These are phyloP conservation scores for Croton laevigatus DNA, from an alignment of 441 rosid genomes.

Conservation along the genomic window DNA sequence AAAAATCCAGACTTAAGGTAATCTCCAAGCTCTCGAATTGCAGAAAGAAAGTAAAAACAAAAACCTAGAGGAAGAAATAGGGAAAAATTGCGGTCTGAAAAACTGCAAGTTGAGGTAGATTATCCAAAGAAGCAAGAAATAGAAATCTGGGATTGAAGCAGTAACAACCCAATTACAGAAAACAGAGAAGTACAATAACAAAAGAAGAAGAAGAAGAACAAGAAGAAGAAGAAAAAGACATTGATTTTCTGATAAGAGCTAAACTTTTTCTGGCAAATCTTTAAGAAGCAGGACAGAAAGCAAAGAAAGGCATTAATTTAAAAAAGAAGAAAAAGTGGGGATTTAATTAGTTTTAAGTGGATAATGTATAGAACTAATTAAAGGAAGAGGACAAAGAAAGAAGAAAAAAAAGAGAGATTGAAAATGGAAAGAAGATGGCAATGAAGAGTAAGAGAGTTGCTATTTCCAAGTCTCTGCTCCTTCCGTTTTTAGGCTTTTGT, in stretches of 20 bases:
- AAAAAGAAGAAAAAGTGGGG: slow-evolving; percentile 9
- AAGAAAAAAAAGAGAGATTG: background rate
- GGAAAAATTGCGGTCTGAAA: background rate
- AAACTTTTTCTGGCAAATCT: background rate
- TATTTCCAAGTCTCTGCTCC: slow-evolving; percentile 27
- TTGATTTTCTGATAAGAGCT: slow-evolving; percentile 20
- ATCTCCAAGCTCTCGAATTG: slow-evolving; percentile 21
- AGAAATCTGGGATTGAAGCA: slow-evolving; percentile 9
- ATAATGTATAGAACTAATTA: slow-evolving; percentile 30
- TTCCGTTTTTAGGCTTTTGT: slow-evolving; percentile 36
- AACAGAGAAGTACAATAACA: slow-evolving; percentile 10
- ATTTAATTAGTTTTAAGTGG: slow-evolving; percentile 24
- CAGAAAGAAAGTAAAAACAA: background rate
- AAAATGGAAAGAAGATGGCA: slow-evolving; percentile 28
- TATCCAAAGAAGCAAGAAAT: slow-evolving; percentile 18
- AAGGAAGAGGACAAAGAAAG: background rate
- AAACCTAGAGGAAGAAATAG: slow-evolving; percentile 17
- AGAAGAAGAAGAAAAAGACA: slow-evolving; percentile 24
- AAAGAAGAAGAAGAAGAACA: slow-evolving; percentile 21
- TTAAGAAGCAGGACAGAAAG: background rate
- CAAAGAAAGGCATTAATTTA: background rate
- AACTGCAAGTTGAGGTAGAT: slow-evolving; percentile 10
- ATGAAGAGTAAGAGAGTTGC: slow-evolving; percentile 23
- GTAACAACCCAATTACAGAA: slow-evolving; percentile 6
- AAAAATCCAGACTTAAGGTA: slow-evolving; percentile 23